phyloP scores from a whole-genome alignment of 2,329 filamentous ascomycete species.

The Incumbomyces delicatus region DNA sequence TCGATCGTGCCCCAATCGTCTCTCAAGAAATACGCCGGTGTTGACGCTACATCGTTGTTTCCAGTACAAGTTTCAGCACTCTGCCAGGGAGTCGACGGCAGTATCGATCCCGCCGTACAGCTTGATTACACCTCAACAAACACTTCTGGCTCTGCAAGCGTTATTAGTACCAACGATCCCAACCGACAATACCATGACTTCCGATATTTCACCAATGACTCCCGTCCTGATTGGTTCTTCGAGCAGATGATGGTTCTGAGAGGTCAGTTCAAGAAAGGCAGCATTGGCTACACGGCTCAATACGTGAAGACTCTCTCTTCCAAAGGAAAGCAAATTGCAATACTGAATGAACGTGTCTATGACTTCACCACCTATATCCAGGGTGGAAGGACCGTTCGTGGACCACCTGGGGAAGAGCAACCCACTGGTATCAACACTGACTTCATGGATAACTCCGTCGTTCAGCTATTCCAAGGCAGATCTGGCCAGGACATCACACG shows the following conservation, averaged over 20 bases:
- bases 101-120: conserved; percentile 62
- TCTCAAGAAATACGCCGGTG: conserved; percentile 71
- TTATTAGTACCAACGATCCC: conserved; percentile 56
- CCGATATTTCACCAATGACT: conserved; percentile 70
- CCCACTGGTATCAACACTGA: conserved; percentile 49
- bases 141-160: conserved; percentile 54
- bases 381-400: conserved; percentile 60
- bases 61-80: conserved; percentile 89
- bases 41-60: conserved; percentile 81
- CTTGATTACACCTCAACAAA: conserved; percentile 77
- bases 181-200: conserved; percentile 90
- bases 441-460: conserved; percentile 71
- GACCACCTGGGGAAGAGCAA: conserved; percentile 42
- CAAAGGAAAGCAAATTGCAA: conserved; percentile 61
- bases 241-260: conserved; percentile 76
- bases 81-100: conserved; percentile 65
- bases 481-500: conserved; percentile 74
- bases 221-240: conserved; percentile 80
- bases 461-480: conserved; percentile 65
- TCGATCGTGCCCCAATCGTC: conserved; percentile 49
- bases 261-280: conserved; percentile 73
- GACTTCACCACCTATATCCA: conserved; percentile 76
- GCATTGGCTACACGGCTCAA: conserved; percentile 68
- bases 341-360: conserved; percentile 71
- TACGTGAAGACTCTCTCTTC: conserved; percentile 63